Percentiles rank a stretch among this genome's conserved stretches.
phyloP scores from a whole-genome alignment of 331 rosid genomes.

The Quercus phellos region DNA sequence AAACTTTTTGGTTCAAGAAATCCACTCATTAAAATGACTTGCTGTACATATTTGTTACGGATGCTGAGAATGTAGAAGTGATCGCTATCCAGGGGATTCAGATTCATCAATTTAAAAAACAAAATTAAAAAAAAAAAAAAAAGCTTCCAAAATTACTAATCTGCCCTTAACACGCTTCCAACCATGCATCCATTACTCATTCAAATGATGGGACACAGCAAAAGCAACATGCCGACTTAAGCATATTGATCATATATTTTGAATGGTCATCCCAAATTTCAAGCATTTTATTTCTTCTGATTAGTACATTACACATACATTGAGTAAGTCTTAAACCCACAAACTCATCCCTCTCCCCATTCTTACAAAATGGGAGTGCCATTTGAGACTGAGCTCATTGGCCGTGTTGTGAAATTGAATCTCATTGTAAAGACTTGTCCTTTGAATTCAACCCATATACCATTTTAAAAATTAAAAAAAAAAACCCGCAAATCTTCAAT shows the following conservation, averaged over 20 bases:
- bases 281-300: neutral
- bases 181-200: neutral
- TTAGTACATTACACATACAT: no score
- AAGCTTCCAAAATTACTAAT: neutral
- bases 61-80: no score
- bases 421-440: neutral
- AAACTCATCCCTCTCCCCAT: no score
- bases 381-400: neutral
- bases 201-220: neutral
- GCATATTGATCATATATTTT: neutral
- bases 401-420: neutral
- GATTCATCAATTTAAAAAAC: no score
- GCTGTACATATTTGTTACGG: no score
- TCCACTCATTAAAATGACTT: no score
- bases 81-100: no score
- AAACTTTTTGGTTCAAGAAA: no score
- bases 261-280: neutral
- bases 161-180: neutral
- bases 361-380: no score
- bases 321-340: no score
- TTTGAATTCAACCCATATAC: neutral
- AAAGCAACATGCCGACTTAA: neutral
- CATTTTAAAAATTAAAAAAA: no score
- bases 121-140: no score
- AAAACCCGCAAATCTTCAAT: neutral